A percentile compares a stretch with the other conserved stretches of the same genome.
Conservation (phyloP, 2,329 filamentous ascomycete species). For the Colletotrichum sojae region DNA sequence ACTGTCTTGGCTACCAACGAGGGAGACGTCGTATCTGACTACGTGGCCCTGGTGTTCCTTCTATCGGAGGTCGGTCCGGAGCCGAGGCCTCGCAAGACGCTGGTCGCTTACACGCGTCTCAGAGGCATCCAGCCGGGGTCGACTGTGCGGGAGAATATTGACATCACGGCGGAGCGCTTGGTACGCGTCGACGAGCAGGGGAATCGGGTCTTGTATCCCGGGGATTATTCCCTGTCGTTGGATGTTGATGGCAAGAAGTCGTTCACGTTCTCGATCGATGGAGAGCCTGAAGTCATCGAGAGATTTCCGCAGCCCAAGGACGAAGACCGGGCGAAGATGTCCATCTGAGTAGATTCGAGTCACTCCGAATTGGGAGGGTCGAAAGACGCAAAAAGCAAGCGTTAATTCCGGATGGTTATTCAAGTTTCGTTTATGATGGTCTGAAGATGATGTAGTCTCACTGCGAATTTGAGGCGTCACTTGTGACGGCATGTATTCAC, state of each 20-base stretch:
- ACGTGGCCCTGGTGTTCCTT: conserved; percentile 66
- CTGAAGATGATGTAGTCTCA: too few species aligned
- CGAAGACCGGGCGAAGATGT: background rate
- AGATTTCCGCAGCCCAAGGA: conserved; percentile 27
- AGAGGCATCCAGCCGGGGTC: conserved; percentile 52
- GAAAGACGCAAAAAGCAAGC: too few species aligned
- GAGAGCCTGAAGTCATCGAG: conserved; percentile 14
- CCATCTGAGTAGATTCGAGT: too few species aligned
- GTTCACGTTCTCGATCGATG: background rate
- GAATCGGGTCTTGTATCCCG: conserved; percentile 67
- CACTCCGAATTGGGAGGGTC: too few species aligned
- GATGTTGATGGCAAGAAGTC: conserved; percentile 50
- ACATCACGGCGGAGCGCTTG: conserved; percentile 63
- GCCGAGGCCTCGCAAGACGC: conserved; percentile 66
- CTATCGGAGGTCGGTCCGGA: conserved; percentile 60
- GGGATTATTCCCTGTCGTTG: conserved; percentile 62
- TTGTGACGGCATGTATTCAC: too few species aligned
- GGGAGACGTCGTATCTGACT: conserved; percentile 63
- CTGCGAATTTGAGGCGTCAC: too few species aligned
- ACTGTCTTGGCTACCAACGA: conserved; percentile 63
- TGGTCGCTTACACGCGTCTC: conserved; percentile 65
- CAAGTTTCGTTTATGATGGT: too few species aligned
- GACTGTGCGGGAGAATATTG: conserved; percentile 51
- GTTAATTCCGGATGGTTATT: too few species aligned
- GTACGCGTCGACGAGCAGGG: conserved; percentile 65